These are phyloP conservation scores for Metschnikowia picachoensis DNA, from an alignment of 805 yeast genomes.

Conservation along the genomic window DNA sequence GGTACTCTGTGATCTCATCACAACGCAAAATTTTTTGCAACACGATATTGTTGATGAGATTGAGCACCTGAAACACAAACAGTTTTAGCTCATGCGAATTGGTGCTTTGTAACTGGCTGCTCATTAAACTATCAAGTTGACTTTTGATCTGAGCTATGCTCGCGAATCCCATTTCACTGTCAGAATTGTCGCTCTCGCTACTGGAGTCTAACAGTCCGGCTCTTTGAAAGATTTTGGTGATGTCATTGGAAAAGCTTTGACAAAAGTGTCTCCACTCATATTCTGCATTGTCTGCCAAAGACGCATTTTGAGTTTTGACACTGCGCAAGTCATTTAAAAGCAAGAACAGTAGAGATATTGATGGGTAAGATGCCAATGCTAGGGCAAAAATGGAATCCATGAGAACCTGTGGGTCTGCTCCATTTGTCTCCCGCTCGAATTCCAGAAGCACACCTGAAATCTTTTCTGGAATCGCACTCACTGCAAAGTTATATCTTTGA, in stretches of 20 bases:
- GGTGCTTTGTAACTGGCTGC: slow-evolving; percentile 22
- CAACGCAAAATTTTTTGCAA: slow-evolving; percentile 23
- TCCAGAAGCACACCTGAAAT: slow-evolving; percentile 23
- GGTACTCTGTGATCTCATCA: slow-evolving; percentile 35
- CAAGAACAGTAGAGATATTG: slow-evolving; percentile 29
- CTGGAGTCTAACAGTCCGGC: slow-evolving; percentile 15
- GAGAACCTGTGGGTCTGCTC: slow-evolving; percentile 18
- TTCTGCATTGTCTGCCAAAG: slow-evolving; percentile 17
- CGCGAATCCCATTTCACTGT: slow-evolving; percentile 11
- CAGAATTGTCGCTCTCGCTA: slow-evolving; percentile 10
- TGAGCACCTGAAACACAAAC: slow-evolving; percentile 24
- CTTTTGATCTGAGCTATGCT: slow-evolving; percentile 18
- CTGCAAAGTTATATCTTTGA: background rate
- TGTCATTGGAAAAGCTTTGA: slow-evolving; percentile 18
- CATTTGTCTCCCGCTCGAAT: slow-evolving; percentile 20
- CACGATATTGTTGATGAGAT: slow-evolving; percentile 28
- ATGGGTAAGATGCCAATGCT: slow-evolving; percentile 32
- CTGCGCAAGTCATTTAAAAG: slow-evolving; percentile 33
- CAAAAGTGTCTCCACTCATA: slow-evolving; percentile 21
- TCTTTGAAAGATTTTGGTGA: slow-evolving; percentile 15
- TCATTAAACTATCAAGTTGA: slow-evolving; percentile 14
- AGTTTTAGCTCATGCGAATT: slow-evolving; percentile 27
- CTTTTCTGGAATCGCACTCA: slow-evolving; percentile 19
- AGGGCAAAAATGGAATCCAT: slow-evolving; percentile 30
- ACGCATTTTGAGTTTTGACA: slow-evolving; percentile 15